Evolutionary conservation across 257 asterid species (phyloP), one percentile per base, ranked within the genome.

Genomic region (Solanum etuberosum): DNA sequence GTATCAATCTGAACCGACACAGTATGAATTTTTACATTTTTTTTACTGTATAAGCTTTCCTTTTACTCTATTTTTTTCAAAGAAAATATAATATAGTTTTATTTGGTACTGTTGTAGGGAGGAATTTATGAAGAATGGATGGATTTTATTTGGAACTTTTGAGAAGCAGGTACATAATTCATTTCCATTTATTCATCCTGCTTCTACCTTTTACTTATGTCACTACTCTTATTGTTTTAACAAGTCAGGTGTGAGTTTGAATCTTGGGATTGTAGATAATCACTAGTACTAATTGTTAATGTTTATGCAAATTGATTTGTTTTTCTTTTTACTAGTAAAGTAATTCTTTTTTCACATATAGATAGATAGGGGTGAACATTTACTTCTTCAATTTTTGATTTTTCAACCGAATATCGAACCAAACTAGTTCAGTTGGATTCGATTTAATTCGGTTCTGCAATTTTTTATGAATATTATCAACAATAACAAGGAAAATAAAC

Each of bases 61-160:
- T 6, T 51, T 51, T 51, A 51, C 61, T 16, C 23, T 16, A 51
- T 51, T 6, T 16, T 16, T 15, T 16, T 18, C 8, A 51, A 51
- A 65, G 35, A 27, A 25, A 65, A 65, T 25, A 67, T 6, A 67
- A 13, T 67, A 6, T 68, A 29, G 38, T 68, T 68, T 68, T n/a
- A 78, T 71, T 77, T 32, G 83, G 85, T 86, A n/a, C n/a, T n/a
- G 83, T 83, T 88, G 86, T 86, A 92, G 98, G 91, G 96, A 93
- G 86, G 92, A 92, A 29, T 90, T 91, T 77, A 38, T 63, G 85
- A 88, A 90, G 90, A 93, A 90, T 83, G 94, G 88, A 86, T 68
- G 91, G 86, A 85, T 51, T 70, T 16, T 29, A 68, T 68, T 92
- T 83, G 89, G 91, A 87, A 88, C 94, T 68, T 85, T 90, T 23